Evolutionary conservation across 148 eudicot species (phyloP).

Genomic region (Chenopodium formosanum): DNA sequence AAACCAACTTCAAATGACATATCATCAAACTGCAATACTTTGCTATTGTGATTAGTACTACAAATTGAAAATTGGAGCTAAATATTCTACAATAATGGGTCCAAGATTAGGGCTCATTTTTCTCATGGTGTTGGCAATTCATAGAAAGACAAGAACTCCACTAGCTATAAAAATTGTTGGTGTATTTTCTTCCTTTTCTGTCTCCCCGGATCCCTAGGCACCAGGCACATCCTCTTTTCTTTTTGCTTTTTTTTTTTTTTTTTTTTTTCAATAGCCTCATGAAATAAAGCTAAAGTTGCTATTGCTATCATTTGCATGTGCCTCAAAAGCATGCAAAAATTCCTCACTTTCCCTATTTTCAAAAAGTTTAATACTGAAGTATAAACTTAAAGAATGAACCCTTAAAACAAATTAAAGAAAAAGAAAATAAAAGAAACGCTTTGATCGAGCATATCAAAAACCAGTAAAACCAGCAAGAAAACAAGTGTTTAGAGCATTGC

Average conservation of each 20-base stretch:
- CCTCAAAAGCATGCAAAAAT: slow-evolving; percentile 42
- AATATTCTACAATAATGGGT: not conserved
- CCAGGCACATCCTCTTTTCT: slow-evolving; percentile 5
- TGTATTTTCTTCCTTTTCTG: slow-evolving; percentile 5
- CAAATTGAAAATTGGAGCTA: not conserved
- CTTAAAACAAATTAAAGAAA: too few species aligned
- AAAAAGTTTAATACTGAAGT: not conserved
- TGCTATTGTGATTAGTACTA: not conserved
- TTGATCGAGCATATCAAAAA: not conserved
- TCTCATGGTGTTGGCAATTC: slow-evolving; percentile 12
- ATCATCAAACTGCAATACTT: not conserved
- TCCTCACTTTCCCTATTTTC: slow-evolving; percentile 26
- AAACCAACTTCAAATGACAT: not conserved
- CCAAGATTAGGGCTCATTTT: slow-evolving; percentile 1
- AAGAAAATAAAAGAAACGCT: not conserved
- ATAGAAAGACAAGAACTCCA: slow-evolving; percentile 20
- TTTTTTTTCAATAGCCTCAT: slow-evolving; percentile 2
- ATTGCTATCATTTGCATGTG: slow-evolving; percentile 31
- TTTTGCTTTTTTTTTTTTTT: not conserved
- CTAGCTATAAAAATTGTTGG: not conserved
- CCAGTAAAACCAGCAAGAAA: slow-evolving; percentile 14
- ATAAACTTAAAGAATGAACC: not conserved
- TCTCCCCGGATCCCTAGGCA: slow-evolving; percentile 28
- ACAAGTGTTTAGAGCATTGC: slow-evolving; percentile 25
- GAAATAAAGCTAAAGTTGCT: slow-evolving; percentile 19